Percentiles rank a stretch among this genome's conserved stretches.
These are phyloP conservation scores for Coriaria nepalensis DNA, from an alignment of 306 rosid species.

Conservation along the genomic window DNA sequence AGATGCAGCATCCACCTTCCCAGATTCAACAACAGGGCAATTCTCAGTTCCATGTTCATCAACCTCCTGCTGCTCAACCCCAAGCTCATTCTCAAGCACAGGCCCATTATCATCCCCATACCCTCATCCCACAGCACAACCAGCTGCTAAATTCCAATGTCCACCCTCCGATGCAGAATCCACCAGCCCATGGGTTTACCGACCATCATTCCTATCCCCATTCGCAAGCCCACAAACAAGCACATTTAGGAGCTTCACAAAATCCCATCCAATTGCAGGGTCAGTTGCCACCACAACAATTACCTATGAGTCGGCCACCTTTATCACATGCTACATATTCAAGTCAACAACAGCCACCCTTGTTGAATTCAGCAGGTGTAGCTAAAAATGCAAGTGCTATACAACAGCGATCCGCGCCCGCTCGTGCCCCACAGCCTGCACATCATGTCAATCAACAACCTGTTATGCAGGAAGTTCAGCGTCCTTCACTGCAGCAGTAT, in stretches of 20 bases:
- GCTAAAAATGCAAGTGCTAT: constrained; percentile 39
- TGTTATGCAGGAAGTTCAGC: constrained; percentile 41
- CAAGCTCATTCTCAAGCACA: constrained; percentile 39
- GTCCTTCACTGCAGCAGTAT: constrained; percentile 25
- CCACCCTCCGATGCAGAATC: constrained; percentile 46
- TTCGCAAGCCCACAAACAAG: constrained; percentile 43
- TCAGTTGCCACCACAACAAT: constrained; percentile 57
- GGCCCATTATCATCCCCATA: constrained; percentile 29
- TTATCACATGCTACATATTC: constrained; percentile 44
- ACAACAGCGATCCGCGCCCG: constrained; percentile 37
- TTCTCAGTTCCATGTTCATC: constrained; percentile 40
- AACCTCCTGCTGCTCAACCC: constrained; percentile 45
- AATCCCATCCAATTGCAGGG: constrained; percentile 36
- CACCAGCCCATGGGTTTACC: constrained; percentile 43
- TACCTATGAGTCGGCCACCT: constrained; percentile 42
- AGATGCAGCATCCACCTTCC: constrained; percentile 35
- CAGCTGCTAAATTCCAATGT: constrained; percentile 30
- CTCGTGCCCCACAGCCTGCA: constrained; percentile 49
- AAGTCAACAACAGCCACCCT: constrained; percentile 48
- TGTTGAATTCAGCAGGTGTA: constrained; percentile 48
- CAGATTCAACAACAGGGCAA: constrained; percentile 57
- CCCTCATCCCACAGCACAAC: constrained; percentile 26
- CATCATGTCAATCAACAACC: constrained; percentile 45
- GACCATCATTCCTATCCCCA: constrained; percentile 66
- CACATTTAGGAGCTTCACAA: constrained; percentile 47